phyloP scores from a whole-genome alignment of 2,329 filamentous ascomycete species.

The Didymella pomorum region DNA sequence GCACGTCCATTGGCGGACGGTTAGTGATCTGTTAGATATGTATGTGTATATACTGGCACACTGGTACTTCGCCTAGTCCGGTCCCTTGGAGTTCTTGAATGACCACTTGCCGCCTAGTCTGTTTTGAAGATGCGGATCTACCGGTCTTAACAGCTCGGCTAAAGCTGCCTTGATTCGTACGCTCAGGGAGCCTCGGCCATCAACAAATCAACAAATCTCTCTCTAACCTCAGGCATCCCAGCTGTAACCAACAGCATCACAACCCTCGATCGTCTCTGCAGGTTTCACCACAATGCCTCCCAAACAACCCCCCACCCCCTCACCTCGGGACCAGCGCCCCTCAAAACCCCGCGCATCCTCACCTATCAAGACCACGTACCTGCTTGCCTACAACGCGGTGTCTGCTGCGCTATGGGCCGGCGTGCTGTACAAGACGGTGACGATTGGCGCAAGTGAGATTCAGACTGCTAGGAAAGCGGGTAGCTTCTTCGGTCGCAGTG shows the following conservation, averaged over 20 bases:
- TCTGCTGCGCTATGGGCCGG: conserved; percentile 80
- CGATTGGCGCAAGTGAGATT: conserved; percentile 54
- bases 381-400: conserved; percentile 83
- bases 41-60: conserved; percentile 13
- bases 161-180: conserved; percentile 1
- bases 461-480: conserved; percentile 26
- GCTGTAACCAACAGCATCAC: background rate
- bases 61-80: background rate
- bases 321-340: conserved; percentile 10
- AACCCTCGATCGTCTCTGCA: background rate
- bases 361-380: conserved; percentile 62
- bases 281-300: conserved; percentile 27
- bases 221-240: conserved; percentile 6
- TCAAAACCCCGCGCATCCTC: conserved; percentile 10
- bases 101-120: too few species aligned
- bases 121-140: background rate
- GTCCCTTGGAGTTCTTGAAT: background rate
- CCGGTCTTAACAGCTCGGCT: conserved; percentile 8
- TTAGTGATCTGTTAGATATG: conserved; percentile 12
- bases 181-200: conserved; percentile 13
- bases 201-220: conserved; percentile 19
- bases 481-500: conserved; percentile 23
- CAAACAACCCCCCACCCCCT: conserved; percentile 21
- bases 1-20: background rate
- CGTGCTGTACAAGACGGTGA: conserved; percentile 74